A percentile compares a stretch with the other conserved stretches of the same genome.
Conservation (phyloP, 208 protist genomes). For the Wallacemonas sp. region DNA sequence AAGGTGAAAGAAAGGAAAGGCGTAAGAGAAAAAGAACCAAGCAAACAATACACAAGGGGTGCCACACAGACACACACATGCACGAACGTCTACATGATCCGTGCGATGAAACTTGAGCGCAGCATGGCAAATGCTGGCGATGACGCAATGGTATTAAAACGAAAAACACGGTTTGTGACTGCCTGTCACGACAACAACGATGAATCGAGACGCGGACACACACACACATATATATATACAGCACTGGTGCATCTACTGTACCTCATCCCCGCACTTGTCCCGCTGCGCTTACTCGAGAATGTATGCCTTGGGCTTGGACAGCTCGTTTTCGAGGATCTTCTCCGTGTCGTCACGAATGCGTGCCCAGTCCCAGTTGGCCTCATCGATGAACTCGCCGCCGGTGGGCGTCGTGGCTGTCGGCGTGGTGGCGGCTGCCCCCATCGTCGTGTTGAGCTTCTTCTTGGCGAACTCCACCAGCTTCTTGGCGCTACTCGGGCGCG, state of each 20-base stretch:
- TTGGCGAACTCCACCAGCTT: conserved; percentile 16
- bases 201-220: background rate
- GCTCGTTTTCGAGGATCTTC: conserved; percentile 33
- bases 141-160: no score
- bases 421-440: background rate
- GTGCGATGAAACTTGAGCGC: background rate
- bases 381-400: conserved; percentile 1
- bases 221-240: background rate
- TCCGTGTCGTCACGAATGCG: conserved; percentile 37
- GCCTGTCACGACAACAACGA: no score
- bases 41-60: conserved; percentile 12
- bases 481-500: conserved; percentile 13
- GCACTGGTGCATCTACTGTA: background rate
- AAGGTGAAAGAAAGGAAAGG: background rate
- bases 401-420: background rate
- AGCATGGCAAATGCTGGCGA: no score
- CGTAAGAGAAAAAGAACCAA: conserved; percentile 14
- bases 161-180: no score
- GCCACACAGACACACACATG: background rate
- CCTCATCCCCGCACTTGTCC: background rate
- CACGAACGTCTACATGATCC: no score
- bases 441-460: background rate
- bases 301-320: conserved; percentile 39
- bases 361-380: conserved; percentile 27
- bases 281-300: conserved; percentile 14